Conservation (phyloP, 768 basidiomycete species). For the Pisolithus albus region DNA sequence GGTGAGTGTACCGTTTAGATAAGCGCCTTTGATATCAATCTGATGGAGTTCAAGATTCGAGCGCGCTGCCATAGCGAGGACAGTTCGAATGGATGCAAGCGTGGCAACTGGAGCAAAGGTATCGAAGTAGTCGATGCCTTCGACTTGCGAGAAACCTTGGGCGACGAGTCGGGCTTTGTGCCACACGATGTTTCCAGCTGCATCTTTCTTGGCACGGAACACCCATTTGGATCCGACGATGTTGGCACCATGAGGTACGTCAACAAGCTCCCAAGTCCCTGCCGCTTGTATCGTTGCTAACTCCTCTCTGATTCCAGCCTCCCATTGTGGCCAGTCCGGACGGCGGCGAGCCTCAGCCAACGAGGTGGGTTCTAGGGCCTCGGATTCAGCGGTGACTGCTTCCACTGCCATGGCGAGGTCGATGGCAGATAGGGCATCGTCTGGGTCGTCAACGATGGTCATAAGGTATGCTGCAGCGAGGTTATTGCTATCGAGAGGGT, state of each 20-base stretch:
- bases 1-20: constrained; percentile 23
- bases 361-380: neutral
- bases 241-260: neutral
- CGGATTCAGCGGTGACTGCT: neutral
- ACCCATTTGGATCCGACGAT: constrained; percentile 2
- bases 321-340: neutral
- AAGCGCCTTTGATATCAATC: no score
- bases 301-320: constrained; percentile 8
- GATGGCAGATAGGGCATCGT: no score
- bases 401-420: no score
- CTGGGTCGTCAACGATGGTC: no score
- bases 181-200: neutral
- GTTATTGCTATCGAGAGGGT: no score
- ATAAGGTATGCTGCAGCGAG: no score
- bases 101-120: neutral
- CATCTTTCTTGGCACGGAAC: neutral
- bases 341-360: constrained; percentile 1
- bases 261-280: constrained; percentile 7
- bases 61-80: constrained; percentile 19
- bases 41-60: no score
- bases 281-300: neutral
- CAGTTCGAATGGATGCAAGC: neutral
- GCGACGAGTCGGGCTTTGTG: constrained; percentile 38
- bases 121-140: constrained; percentile 23
- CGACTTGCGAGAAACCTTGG: constrained; percentile 33